These are phyloP conservation scores for Ambrosia trifida DNA, from an alignment of 129 eudicot species.

Conservation along the genomic window DNA sequence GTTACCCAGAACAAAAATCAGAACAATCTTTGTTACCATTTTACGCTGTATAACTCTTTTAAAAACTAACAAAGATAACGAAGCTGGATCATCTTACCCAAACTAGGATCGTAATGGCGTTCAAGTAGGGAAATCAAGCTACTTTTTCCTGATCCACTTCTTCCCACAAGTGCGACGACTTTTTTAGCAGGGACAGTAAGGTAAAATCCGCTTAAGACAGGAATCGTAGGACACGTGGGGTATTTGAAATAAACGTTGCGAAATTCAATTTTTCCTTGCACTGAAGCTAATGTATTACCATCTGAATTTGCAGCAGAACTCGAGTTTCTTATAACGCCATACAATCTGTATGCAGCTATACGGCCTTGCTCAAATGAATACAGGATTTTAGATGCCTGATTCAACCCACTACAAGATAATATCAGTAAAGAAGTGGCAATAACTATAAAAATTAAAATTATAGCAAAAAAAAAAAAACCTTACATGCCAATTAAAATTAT, in stretches of 20 bases:
- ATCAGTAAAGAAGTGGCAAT: constrained; percentile 13
- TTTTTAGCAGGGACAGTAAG: constrained; percentile 60
- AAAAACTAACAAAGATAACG: neutral
- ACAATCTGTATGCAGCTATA: constrained; percentile 64
- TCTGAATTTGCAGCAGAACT: constrained; percentile 37
- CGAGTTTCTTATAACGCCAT: constrained; percentile 59
- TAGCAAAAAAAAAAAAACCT: constrained; percentile 35
- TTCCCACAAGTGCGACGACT: constrained; percentile 58
- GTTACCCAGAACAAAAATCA: neutral
- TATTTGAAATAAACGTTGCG: constrained; percentile 56
- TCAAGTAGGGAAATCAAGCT: constrained; percentile 57
- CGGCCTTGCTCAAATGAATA: constrained; percentile 66
- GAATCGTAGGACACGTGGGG: constrained; percentile 48
- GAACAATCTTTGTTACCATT: neutral
- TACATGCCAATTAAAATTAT: constrained; percentile 60
- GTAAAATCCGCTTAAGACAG: constrained; percentile 50
- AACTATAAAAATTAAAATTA: constrained; percentile 36
- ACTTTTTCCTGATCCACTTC: constrained; percentile 69
- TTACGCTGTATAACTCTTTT: neutral
- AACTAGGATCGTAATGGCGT: constrained; percentile 60
- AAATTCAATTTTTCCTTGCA: constrained; percentile 64
- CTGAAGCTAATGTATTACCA: constrained; percentile 46
- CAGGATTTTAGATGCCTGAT: constrained; percentile 53
- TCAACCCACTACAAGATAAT: constrained; percentile 46
- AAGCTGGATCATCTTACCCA: constrained; percentile 41